Evolutionary conservation across 306 rosid genomes (phyloP).

Genomic region (Comarum palustre): DNA sequence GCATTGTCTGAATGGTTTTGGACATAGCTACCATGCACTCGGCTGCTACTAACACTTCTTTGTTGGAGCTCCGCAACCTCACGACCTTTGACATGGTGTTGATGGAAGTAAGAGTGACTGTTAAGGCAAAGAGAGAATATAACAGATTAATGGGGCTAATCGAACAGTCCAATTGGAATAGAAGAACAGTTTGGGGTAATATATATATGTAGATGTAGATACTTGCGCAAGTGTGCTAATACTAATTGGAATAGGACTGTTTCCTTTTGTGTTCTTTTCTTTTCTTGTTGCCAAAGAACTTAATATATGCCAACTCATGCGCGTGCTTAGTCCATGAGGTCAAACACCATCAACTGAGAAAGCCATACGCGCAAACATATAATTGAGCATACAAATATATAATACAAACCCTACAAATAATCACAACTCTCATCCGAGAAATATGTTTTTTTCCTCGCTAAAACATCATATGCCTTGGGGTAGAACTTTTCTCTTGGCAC

Average conservation of each 20-base stretch:
- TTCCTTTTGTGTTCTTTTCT: neutral
- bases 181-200: neutral
- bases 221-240: neutral
- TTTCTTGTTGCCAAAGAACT: neutral
- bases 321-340: neutral
- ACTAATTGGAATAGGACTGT: neutral
- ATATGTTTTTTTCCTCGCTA: neutral
- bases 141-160: neutral
- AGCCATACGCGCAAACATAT: neutral
- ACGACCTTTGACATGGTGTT: slow-evolving; percentile 10
- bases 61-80: neutral
- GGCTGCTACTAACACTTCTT: neutral
- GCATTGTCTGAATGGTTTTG: slow-evolving; percentile 7
- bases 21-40: neutral
- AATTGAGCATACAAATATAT: too few species aligned
- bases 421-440: neutral
- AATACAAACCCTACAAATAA: too few species aligned
- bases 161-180: neutral
- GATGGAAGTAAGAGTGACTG: neutral
- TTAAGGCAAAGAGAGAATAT: neutral
- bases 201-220: neutral
- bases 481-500: neutral
- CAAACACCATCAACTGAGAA: neutral
- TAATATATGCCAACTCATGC: neutral
- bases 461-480: neutral